A percentile compares a stretch with the other conserved stretches of the same genome.
Evolutionary conservation across 2,329 filamentous ascomycete species (phyloP).

Genomic region (Clonostachys rosea): DNA sequence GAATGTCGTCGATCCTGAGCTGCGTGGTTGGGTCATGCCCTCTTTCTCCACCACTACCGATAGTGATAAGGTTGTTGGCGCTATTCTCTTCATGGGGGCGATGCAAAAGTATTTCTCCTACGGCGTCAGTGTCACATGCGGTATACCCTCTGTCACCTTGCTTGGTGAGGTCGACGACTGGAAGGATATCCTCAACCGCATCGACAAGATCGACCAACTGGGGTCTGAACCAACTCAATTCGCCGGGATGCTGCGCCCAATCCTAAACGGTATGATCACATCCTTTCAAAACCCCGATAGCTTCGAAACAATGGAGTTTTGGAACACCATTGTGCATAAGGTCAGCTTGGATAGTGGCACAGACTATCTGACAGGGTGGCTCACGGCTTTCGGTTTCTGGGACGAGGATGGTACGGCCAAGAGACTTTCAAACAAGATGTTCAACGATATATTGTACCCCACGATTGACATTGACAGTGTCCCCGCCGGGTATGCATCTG

Average conservation of each 20-base stretch:
- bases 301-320: constrained; percentile 24
- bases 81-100: constrained; percentile 44
- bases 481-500: not conserved
- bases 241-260: constrained; percentile 22
- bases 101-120: constrained; percentile 44
- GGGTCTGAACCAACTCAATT: constrained; percentile 28
- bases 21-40: constrained; percentile 44
- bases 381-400: constrained; percentile 1
- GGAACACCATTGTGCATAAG: constrained; percentile 15
- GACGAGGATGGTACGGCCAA: not conserved
- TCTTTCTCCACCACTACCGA: constrained; percentile 43
- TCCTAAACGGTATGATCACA: constrained; percentile 29
- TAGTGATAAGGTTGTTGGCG: constrained; percentile 32
- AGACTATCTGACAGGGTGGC: not conserved
- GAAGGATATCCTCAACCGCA: constrained; percentile 17
- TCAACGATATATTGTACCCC: not conserved
- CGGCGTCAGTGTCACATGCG: constrained; percentile 24
- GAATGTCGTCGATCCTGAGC: constrained; percentile 30
- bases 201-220: constrained; percentile 20
- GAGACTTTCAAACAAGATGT: not conserved
- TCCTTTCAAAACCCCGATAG: constrained; percentile 22
- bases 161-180: constrained; percentile 42
- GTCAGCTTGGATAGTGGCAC: not conserved
- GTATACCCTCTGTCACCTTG: constrained; percentile 46
- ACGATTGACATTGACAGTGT: not conserved